These are phyloP conservation scores for Ceratobasidium sp. DNA, from an alignment of 1,284 basidiomycete genomes.

Conservation along the genomic window DNA sequence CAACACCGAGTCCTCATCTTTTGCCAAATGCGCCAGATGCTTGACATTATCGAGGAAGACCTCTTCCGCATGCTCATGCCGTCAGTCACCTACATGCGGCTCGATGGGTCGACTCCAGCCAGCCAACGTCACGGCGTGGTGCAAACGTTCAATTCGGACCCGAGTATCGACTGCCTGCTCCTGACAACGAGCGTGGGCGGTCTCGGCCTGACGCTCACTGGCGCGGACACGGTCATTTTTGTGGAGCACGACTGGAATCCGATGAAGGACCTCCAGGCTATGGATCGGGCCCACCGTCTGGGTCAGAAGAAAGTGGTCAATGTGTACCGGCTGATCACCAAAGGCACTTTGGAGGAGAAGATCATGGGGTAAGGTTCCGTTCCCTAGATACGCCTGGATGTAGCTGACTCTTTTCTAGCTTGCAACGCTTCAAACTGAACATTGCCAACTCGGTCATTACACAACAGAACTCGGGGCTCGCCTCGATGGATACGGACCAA, in stretches of 20 bases:
- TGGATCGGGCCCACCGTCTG: conserved; percentile 98
- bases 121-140: conserved; percentile 95
- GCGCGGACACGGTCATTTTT: conserved; percentile 99
- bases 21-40: conserved; percentile 99
- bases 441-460: conserved; percentile 97
- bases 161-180: conserved; percentile 95
- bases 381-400: conserved; percentile 30
- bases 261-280: conserved; percentile 99
- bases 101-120: conserved; percentile 91
- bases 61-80: conserved; percentile 95
- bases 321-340: conserved; percentile 96
- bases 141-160: conserved; percentile 97
- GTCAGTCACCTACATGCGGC: conserved; percentile 95
- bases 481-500: conserved; percentile 97
- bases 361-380: conserved; percentile 90
- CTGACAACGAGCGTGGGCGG: conserved; percentile 98
- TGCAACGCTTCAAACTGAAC: conserved; percentile 99
- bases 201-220: conserved; percentile 94
- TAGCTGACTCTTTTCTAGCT: conserved; percentile 59
- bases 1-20: conserved; percentile 99
- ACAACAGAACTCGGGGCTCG: conserved; percentile 93
- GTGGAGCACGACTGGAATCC: conserved; percentile 99
- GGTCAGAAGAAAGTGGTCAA: conserved; percentile 99
- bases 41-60: conserved; percentile 96
- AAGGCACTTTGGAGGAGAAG: conserved; percentile 98